Evolutionary conservation across 1,284 basidiomycete genomes (phyloP).

Genomic region (Fomes fomentarius): DNA sequence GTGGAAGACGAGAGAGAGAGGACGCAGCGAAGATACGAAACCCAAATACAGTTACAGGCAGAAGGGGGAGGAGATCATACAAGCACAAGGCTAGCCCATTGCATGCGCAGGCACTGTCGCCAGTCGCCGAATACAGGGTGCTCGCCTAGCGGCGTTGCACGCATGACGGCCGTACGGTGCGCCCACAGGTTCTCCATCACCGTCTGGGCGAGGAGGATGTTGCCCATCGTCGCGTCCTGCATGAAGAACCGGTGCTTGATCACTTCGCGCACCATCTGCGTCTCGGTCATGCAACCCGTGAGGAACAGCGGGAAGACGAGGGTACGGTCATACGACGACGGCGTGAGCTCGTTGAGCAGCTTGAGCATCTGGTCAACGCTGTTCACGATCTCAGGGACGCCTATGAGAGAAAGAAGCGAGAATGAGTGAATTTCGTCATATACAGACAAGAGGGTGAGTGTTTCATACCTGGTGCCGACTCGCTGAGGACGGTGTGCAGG

Average conservation of each 20-base stretch:
- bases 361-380: conserved; percentile 58
- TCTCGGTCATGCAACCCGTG: conserved; percentile 71
- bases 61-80: conserved; percentile 37
- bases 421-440: conserved; percentile 9
- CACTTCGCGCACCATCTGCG: conserved; percentile 59
- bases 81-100: conserved; percentile 55
- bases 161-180: conserved; percentile 42
- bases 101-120: conserved; percentile 60
- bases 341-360: conserved; percentile 53
- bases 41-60: background rate
- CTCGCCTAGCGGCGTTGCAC: conserved; percentile 39
- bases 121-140: conserved; percentile 51
- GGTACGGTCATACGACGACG: conserved; percentile 64
- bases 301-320: conserved; percentile 74
- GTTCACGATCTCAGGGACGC: conserved; percentile 70
- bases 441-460: conserved; percentile 1
- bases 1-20: background rate
- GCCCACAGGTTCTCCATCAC: conserved; percentile 56
- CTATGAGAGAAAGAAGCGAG: conserved; percentile 39
- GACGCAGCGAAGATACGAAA: no score
- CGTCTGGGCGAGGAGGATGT: conserved; percentile 59
- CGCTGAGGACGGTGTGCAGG: conserved; percentile 72
- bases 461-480: conserved; percentile 62
- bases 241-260: conserved; percentile 58
- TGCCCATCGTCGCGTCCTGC: conserved; percentile 62